Conservation (phyloP, 176 grass and related monocot species). For the Microstegium vimineum region DNA sequence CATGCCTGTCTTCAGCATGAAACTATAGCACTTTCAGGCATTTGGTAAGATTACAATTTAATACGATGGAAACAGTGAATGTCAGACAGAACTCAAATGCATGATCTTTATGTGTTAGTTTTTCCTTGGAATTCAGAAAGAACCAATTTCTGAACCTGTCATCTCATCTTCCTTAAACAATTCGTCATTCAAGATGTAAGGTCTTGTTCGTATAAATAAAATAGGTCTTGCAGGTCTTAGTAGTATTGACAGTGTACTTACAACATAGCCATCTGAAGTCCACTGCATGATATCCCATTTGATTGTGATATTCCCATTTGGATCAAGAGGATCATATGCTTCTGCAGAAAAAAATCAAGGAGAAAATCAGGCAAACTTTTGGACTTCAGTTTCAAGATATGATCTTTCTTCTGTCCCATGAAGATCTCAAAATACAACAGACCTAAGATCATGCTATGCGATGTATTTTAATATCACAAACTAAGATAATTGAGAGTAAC, state of each 20-base stretch:
- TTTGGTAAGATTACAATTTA: background rate
- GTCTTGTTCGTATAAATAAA: background rate
- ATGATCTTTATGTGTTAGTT: background rate
- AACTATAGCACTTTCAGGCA: background rate
- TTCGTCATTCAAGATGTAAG: background rate
- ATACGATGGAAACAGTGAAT: background rate
- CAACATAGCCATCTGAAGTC: slow-evolving; percentile 81
- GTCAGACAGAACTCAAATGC: background rate
- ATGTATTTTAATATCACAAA: background rate
- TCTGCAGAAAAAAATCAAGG: slow-evolving; percentile 23
- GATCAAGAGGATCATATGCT: slow-evolving; percentile 76
- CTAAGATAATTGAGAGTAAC: background rate
- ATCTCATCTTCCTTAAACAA: background rate
- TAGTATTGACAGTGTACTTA: slow-evolving; percentile 37
- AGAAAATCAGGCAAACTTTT: slow-evolving; percentile 10
- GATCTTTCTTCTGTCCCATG: background rate
- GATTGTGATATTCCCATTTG: slow-evolving; percentile 78
- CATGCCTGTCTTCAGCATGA: background rate
- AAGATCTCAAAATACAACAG: background rate
- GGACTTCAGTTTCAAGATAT: background rate
- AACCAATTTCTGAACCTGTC: background rate
- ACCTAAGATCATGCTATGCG: background rate
- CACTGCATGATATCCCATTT: slow-evolving; percentile 83
- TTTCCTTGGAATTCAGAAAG: background rate
- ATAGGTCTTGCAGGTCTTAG: background rate